A percentile compares a stretch with the other conserved stretches of the same genome.
Evolutionary conservation across 345 rosid species (phyloP).

Genomic region (Toxicodendron radicans): DNA sequence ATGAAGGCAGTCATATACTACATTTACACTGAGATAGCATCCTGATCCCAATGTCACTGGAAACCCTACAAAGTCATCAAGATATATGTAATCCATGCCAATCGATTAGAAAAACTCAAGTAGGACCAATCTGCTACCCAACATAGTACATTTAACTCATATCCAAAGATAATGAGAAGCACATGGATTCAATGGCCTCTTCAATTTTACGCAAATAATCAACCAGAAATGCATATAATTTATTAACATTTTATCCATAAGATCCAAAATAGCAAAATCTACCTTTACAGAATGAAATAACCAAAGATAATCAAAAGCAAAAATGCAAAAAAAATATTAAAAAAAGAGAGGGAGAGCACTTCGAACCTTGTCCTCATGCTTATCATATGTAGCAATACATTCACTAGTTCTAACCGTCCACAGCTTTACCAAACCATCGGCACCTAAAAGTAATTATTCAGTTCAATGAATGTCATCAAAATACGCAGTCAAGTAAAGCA

Average conservation of each 20-base stretch:
- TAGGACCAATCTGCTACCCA: no score
- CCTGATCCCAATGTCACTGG: neutral
- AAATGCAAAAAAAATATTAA: neutral
- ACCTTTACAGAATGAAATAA: neutral
- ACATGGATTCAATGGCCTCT: neutral
- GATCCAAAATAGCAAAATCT: neutral
- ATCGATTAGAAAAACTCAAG: neutral
- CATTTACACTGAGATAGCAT: neutral
- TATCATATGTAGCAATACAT: conserved; percentile 89
- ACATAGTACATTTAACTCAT: neutral
- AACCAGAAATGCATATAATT: conserved; percentile 1
- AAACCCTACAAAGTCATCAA: neutral
- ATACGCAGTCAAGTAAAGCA: neutral
- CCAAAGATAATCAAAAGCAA: neutral
- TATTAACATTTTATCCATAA: neutral
- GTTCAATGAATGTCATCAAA: conserved; percentile 8
- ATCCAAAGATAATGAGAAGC: neutral
- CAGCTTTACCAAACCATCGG: conserved; percentile 92
- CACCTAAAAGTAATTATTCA: conserved; percentile 49
- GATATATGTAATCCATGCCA: neutral
- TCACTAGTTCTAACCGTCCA: conserved; percentile 88
- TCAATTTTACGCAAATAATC: neutral
- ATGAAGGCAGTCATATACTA: neutral
- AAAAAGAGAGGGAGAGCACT: neutral
- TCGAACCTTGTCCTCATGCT: conserved; percentile 89